Evolutionary conservation across 352 stramenopile species (phyloP).

Genomic region (Aphanomyces invadans): DNA sequence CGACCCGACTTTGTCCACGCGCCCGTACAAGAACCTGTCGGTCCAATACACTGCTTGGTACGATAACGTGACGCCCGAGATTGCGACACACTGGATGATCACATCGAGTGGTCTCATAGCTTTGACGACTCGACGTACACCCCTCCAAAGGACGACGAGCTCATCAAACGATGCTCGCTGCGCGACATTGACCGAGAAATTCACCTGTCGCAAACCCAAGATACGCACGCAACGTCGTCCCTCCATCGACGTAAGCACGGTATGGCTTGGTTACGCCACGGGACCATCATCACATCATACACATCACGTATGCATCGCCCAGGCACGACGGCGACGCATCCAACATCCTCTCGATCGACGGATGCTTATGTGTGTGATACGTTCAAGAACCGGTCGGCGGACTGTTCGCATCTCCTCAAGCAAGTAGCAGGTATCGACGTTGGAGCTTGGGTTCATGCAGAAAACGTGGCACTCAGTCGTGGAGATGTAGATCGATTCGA

Average conservation of each 20-base stretch:
- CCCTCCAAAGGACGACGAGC: not conserved
- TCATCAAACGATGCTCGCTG: not conserved
- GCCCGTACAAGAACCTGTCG: not conserved
- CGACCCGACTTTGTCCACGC: not conserved
- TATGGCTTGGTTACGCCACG: not conserved
- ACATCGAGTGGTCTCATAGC: not conserved
- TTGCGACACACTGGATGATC: too few species aligned
- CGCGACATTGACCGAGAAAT: conserved; percentile 19
- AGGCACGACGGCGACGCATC: not conserved
- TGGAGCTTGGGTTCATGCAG: too few species aligned
- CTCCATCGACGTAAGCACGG: not conserved
- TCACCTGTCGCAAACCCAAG: not conserved
- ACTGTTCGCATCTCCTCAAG: not conserved
- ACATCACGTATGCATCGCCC: too few species aligned
- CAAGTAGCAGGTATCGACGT: not conserved
- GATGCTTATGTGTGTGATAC: not conserved
- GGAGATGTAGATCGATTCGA: conserved; percentile 1
- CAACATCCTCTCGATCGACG: too few species aligned
- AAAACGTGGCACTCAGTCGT: too few species aligned
- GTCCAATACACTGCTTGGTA: not conserved
- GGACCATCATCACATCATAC: not conserved
- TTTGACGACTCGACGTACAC: not conserved
- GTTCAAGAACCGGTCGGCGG: not conserved
- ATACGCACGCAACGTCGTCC: not conserved
- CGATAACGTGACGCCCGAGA: too few species aligned